Evolutionary conservation across 2,329 filamentous ascomycete genomes (phyloP), one percentile per base, ranked within the genome.

Genomic region (Fusarium guadeloupense): DNA sequence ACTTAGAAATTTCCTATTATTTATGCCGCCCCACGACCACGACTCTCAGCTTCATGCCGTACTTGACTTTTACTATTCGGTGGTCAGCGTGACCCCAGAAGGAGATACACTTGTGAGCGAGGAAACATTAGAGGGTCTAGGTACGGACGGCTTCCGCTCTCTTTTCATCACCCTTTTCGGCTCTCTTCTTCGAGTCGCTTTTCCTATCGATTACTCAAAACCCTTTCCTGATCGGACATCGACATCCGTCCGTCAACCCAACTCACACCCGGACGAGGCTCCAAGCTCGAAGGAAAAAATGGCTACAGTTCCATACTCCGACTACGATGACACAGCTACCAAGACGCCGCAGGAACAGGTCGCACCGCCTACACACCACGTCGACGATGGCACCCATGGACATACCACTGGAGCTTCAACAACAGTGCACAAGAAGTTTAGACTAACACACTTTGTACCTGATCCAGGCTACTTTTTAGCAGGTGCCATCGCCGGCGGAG

Each of bases 391-490:
- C 75, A 76, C 72, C 71, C 69, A 69, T 67, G 66, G 62, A 70
- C 67, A 69, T 43, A 67, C 64, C 69, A 72, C 72, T 72, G 71
- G 71, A 71, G 66, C 70, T 59, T 72, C 66, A 67, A 71, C 67
- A 67, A 69, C 66, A 66, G 64, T 65, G 45, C 72, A 71, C 64
- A 77, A 74, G 76, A 81, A 81, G 75, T 76, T 74, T 74, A 80
- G 76, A 81, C 85, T 89, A 81, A 88, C 85, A 76, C 80, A 82
- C 75, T 83, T 89, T 82, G 82, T 92, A 77, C 91, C 91, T 77
- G 86, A 92, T 87, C 84, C 90, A 96, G 95, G 95, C 85, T 99
- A 98, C 80, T 99, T 98, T 78, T 79, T 96, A 80, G 95, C 95
- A 76, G 95, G 95, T 82, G 95, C 93, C 77, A 83, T 96, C 74